phyloP scores from a whole-genome alignment of 2,329 filamentous ascomycete species.

The Arthrobotrys sphaeroides region DNA sequence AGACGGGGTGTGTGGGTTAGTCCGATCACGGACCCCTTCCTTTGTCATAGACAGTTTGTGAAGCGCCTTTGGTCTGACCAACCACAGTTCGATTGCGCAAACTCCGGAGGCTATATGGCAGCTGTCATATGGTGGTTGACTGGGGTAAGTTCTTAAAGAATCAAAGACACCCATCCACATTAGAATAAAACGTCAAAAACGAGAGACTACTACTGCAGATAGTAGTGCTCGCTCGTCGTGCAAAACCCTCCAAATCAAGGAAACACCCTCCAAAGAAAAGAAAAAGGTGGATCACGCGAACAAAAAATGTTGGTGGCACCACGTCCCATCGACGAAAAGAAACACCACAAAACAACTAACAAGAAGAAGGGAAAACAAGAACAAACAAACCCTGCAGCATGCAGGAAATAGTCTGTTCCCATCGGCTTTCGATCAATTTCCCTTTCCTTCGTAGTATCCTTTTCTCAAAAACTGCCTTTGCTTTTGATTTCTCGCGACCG shows the following conservation, averaged over 20 bases:
- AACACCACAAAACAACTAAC: no score
- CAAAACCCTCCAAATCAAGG: slow-evolving; percentile 11
- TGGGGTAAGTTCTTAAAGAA: slow-evolving; percentile 41
- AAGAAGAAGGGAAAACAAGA: neutral
- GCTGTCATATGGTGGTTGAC: slow-evolving; percentile 14
- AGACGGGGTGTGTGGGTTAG: neutral
- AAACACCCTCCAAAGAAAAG: neutral
- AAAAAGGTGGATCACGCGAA: slow-evolving; percentile 53
- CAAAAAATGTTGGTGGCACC: slow-evolving; percentile 29
- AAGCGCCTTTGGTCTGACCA: slow-evolving; percentile 11
- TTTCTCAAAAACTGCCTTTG: neutral
- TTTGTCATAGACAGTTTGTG: neutral
- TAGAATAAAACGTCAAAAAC: slow-evolving; percentile 20
- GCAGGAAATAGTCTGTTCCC: slow-evolving; percentile 11
- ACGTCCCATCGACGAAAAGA: slow-evolving; percentile 13
- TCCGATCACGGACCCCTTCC: slow-evolving; percentile 13
- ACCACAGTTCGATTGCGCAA: slow-evolving; percentile 10
- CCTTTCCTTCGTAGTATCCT: neutral
- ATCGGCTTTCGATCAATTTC: slow-evolving; percentile 4
- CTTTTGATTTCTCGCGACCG: slow-evolving; percentile 33
- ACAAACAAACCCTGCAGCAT: slow-evolving; percentile 30
- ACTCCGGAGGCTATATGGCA: slow-evolving; percentile 1
- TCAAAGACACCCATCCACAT: slow-evolving; percentile 31
- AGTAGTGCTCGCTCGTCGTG: no score
- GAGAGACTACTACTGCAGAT: no score